Percentiles rank a stretch among this genome's conserved stretches.
Evolutionary conservation across 352 stramenopile species (phyloP).

Genomic region (Phytophthora aleatoria): DNA sequence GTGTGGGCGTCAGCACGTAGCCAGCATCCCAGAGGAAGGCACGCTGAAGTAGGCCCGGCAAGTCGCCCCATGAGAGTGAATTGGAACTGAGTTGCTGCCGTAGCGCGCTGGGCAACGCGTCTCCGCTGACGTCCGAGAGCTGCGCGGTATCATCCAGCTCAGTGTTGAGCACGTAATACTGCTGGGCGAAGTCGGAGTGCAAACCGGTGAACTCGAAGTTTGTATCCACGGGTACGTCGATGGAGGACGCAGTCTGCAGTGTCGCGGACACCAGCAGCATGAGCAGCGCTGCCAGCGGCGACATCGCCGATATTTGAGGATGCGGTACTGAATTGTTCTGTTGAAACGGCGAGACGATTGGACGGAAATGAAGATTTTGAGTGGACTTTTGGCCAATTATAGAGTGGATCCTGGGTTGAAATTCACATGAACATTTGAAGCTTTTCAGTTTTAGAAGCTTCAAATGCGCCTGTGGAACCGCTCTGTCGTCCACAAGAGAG

Average conservation of each 20-base stretch:
- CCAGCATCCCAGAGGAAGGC: slow-evolving; percentile 73
- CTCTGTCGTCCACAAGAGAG: too few relatives aligned
- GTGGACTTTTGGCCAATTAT: too few relatives aligned
- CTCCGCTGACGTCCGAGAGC: slow-evolving; percentile 29
- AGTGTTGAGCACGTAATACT: slow-evolving; percentile 60
- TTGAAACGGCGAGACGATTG: too few relatives aligned
- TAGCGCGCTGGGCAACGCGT: slow-evolving; percentile 37
- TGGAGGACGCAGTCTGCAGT: not conserved
- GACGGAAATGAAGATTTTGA: too few relatives aligned
- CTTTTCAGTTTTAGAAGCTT: too few relatives aligned
- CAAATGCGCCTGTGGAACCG: too few relatives aligned
- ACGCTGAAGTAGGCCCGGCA: slow-evolving; percentile 64
- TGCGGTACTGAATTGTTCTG: too few relatives aligned
- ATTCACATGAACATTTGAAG: too few relatives aligned
- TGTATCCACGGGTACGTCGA: slow-evolving; percentile 49
- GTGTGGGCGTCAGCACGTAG: slow-evolving; percentile 51
- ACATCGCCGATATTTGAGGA: too few relatives aligned
- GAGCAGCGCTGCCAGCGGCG: slow-evolving; percentile 8
- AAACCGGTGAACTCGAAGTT: slow-evolving; percentile 57
- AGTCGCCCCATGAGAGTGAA: slow-evolving; percentile 49
- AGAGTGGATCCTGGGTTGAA: too few relatives aligned
- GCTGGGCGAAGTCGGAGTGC: slow-evolving; percentile 75
- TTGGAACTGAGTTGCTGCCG: slow-evolving; percentile 34
- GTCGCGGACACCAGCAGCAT: slow-evolving; percentile 1
- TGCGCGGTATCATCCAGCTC: slow-evolving; percentile 37